These are phyloP conservation scores for Spizellomyces punctatus DNA, from an alignment of 192 early-diverging fungal genomes.

Conservation along the genomic window DNA sequence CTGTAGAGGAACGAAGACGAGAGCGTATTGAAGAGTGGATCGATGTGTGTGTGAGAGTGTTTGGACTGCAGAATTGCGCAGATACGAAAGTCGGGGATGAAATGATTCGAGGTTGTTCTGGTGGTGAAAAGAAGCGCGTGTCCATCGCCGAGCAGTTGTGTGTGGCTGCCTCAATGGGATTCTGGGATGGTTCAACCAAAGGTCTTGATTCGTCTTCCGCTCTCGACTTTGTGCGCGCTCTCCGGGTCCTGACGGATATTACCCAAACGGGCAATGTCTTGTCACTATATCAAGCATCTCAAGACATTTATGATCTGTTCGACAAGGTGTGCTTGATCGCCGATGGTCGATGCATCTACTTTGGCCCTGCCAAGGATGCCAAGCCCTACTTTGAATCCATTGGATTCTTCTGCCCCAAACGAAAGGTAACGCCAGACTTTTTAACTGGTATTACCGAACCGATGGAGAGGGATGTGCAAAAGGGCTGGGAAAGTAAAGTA, in stretches of 20 bases:
- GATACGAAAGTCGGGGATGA: constrained; percentile 59
- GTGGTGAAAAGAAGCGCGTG: constrained; percentile 85
- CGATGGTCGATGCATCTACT: constrained; percentile 57
- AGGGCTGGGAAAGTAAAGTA: constrained; percentile 56
- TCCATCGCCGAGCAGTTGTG: constrained; percentile 80
- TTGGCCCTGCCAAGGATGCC: constrained; percentile 58
- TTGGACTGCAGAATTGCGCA: constrained; percentile 36
- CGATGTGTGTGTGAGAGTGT: constrained; percentile 43
- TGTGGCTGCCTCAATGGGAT: constrained; percentile 24
- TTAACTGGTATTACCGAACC: constrained; percentile 71
- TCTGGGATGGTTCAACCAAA: constrained; percentile 64
- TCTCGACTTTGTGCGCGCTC: constrained; percentile 76
- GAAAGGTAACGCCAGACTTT: constrained; percentile 74
- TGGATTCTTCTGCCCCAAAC: constrained; percentile 35
- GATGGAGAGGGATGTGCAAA: constrained; percentile 51
- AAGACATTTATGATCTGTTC: constrained; percentile 73
- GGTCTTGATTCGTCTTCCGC: constrained; percentile 83
- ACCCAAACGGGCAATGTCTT: constrained; percentile 25
- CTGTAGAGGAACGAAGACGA: constrained; percentile 36
- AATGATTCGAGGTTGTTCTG: constrained; percentile 59
- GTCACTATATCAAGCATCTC: constrained; percentile 63
- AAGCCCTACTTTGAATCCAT: constrained; percentile 32
- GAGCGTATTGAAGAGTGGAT: constrained; percentile 57
- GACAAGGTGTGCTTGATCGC: constrained; percentile 53
- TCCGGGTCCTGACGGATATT: constrained; percentile 75